Evolutionary conservation across 1,284 basidiomycete genomes (phyloP), one percentile per base, ranked within the genome.

Genomic region (Microbotryum scabiosae): DNA sequence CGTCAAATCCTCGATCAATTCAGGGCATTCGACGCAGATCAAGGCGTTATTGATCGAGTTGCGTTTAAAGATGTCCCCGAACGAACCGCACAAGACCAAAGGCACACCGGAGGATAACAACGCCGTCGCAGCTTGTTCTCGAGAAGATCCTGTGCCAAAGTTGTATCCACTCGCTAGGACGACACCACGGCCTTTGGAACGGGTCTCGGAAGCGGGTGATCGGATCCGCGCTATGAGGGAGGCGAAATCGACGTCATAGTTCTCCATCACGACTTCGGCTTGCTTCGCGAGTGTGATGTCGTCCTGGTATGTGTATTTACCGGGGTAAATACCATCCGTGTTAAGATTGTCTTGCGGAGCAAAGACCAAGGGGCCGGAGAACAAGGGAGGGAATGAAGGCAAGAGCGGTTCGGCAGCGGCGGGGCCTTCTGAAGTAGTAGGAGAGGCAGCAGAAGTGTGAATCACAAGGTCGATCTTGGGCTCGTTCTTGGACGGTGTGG

Each of bases 241-340:
- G 16, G 94, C 90, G 73, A 98, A 98, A 0, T 79, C 75, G 0
- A 90, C 85, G 72, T 98, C 94, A 76, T 99, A 98, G 79, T 98
- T 98, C 79, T 99, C 94, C 88, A 91, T 90, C 41, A 97, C 94
- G n/a, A 98, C 88, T 72, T 96, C 84, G 1, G 92, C 93, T 75
- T 98, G 94, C 32, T 86, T 84, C 67, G 86, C 85, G 43, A 93
- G 89, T 0, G 94, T 97, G 73, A 99, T 97, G 74, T 97, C 96
- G 75, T 99, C 94, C 76, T 97, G 92, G 77, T 99, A 98, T 0
- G 96, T 99, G 77, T 99, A 99, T 76, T 97, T 99, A 43, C 94
- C 96, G 0, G 94, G 96, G 78, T 99, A 99, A 73, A 99, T 91
- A 6, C 90, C 96, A 73, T 99, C 94, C 1, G 94, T 99, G 75